Evolutionary conservation across 306 rosid species (phyloP).

Genomic region (Inga leiocalycina): DNA sequence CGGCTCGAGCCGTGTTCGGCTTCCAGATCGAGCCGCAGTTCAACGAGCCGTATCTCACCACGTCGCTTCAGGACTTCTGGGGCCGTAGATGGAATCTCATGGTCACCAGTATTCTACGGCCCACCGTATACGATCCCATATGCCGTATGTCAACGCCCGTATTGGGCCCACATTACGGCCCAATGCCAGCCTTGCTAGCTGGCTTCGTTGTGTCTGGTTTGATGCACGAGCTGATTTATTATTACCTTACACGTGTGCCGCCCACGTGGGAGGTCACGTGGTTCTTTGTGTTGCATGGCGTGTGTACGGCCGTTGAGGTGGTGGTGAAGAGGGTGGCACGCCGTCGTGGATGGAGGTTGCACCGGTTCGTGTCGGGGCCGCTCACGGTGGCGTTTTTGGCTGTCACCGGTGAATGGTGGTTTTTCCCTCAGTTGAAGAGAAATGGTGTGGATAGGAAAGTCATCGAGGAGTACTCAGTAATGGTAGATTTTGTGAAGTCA

Average conservation of each 20-base stretch:
- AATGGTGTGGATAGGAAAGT: conserved; percentile 49
- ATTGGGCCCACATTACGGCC: conserved; percentile 39
- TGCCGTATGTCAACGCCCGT: not conserved
- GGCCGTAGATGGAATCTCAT: conserved; percentile 84
- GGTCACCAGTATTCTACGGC: conserved; percentile 60
- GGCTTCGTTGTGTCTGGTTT: conserved; percentile 60
- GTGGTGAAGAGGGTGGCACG: conserved; percentile 43
- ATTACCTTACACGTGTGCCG: conserved; percentile 50
- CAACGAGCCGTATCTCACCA: conserved; percentile 63
- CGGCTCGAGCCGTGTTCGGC: conserved; percentile 45
- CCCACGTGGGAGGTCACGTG: conserved; percentile 70
- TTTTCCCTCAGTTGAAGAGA: conserved; percentile 61
- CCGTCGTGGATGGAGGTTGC: conserved; percentile 45
- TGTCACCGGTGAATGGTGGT: conserved; percentile 53
- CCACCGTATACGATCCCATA: conserved; percentile 49
- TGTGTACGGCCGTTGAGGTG: conserved; percentile 52
- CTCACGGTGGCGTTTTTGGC: conserved; percentile 49
- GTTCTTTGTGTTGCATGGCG: conserved; percentile 67
- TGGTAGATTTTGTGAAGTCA: conserved; percentile 27
- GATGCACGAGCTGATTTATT: conserved; percentile 70
- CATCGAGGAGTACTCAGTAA: conserved; percentile 46
- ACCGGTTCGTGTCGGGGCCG: conserved; percentile 37
- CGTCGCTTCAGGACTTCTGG: conserved; percentile 89
- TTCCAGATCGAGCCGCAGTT: conserved; percentile 62
- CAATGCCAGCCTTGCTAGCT: conserved; percentile 22